phyloP scores from a whole-genome alignment of 768 basidiomycete species.

The Tremella yokohamensis region DNA sequence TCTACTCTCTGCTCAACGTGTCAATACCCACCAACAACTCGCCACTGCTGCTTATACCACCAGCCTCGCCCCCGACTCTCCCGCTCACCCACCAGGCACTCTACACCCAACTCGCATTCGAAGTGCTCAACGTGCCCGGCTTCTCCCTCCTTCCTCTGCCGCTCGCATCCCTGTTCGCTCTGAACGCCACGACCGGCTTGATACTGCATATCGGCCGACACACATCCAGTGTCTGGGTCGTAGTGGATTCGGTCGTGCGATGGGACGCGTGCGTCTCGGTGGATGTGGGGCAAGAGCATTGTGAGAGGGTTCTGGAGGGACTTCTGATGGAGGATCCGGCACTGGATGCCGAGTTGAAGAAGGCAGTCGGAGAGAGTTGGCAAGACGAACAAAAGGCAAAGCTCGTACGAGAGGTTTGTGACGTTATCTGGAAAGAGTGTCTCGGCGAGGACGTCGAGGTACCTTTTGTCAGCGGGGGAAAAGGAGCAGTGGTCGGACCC shows the following conservation, averaged over 20 bases:
- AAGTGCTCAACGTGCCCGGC: conserved; percentile 43
- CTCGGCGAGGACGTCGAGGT: conserved; percentile 39
- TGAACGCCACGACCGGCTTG: conserved; percentile 42
- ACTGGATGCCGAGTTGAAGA: conserved; percentile 23
- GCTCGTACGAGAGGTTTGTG: conserved; percentile 30
- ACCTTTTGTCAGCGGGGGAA: conserved; percentile 14
- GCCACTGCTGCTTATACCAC: conserved; percentile 43
- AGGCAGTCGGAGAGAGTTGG: conserved; percentile 16
- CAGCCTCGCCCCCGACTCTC: conserved; percentile 35
- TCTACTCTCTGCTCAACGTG: conserved; percentile 31
- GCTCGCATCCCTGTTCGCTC: conserved; percentile 41
- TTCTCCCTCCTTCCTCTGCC: conserved; percentile 40
- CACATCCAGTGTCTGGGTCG: conserved; percentile 25
- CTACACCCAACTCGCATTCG: conserved; percentile 47
- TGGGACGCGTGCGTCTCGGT: conserved; percentile 39
- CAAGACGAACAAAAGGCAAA: conserved; percentile 4
- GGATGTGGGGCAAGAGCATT: conserved; percentile 37
- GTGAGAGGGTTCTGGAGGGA: conserved; percentile 26
- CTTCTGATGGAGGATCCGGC: conserved; percentile 29
- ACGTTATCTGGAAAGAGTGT: conserved; percentile 36
- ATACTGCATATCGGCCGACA: conserved; percentile 37
- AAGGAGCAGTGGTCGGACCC: conserved; percentile 10
- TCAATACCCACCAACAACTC: conserved; percentile 36
- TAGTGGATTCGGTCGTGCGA: conserved; percentile 41
- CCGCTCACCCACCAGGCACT: conserved; percentile 32